Evolutionary conservation across 345 rosid species (phyloP).

Genomic region (Clausena lansium): DNA sequence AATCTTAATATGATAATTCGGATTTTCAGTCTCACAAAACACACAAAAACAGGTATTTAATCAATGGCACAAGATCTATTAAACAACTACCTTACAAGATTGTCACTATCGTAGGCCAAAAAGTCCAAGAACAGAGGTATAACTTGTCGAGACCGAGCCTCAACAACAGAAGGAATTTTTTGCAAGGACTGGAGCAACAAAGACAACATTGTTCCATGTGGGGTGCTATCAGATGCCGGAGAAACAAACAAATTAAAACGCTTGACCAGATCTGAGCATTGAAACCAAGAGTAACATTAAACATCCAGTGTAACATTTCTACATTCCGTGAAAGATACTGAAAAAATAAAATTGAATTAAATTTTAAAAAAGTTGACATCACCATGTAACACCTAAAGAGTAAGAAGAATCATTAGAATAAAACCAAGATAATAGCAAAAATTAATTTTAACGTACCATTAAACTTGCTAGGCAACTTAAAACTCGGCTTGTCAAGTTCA

Average conservation of each 20-base stretch:
- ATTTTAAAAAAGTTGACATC: background rate
- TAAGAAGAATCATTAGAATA: background rate
- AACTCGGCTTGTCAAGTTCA: constrained; percentile 34
- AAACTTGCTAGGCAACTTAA: constrained; percentile 29
- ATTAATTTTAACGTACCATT: constrained; percentile 43
- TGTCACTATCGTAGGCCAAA: constrained; percentile 63
- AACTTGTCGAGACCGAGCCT: constrained; percentile 69
- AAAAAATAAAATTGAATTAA: too few relatives aligned
- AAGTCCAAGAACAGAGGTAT: constrained; percentile 70
- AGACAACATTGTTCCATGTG: constrained; percentile 45
- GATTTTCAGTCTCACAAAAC: background rate
- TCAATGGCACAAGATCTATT: background rate
- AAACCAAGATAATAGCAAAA: background rate
- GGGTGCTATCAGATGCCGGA: constrained; percentile 57
- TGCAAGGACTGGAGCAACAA: constrained; percentile 73
- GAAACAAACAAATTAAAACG: constrained; percentile 44
- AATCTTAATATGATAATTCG: background rate
- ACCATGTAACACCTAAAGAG: background rate
- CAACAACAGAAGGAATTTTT: constrained; percentile 57
- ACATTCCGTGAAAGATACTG: background rate
- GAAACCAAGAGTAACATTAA: constrained; percentile 19
- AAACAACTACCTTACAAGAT: constrained; percentile 52
- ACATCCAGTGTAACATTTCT: constrained; percentile 2
- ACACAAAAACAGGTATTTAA: background rate
- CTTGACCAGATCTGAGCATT: constrained; percentile 59